phyloP scores from a whole-genome alignment of 768 basidiomycete genomes.

The Leccinellum rugosiceps region DNA sequence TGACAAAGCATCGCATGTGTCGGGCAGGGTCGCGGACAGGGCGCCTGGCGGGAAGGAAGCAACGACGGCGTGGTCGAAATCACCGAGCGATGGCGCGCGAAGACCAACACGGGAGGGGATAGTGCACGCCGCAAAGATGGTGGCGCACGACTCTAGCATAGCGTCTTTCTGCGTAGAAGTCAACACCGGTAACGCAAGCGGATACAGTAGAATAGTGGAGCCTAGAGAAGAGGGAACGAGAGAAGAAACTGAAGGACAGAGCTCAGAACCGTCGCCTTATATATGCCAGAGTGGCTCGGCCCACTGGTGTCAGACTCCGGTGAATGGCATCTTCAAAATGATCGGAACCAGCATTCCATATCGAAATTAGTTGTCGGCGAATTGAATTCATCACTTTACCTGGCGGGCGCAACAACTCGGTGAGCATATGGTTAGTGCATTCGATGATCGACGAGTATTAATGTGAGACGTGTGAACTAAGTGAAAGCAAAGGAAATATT shows the following conservation, averaged over 20 bases:
- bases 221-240: background rate
- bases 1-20: background rate
- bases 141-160: background rate
- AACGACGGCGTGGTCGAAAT: background rate
- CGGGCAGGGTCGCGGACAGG: too few species aligned
- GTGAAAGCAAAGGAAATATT: slow-evolving; percentile 3
- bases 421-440: slow-evolving; percentile 2
- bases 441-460: background rate
- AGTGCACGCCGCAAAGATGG: background rate
- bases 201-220: background rate
- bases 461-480: slow-evolving; percentile 8
- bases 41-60: background rate
- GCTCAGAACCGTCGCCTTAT: background rate
- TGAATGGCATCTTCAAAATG: background rate
- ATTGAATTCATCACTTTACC: background rate
- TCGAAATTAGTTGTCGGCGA: background rate
- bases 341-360: background rate
- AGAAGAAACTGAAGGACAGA: background rate
- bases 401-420: background rate
- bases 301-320: background rate
- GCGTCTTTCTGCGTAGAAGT: background rate
- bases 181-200: background rate
- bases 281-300: background rate
- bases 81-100: background rate
- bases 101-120: background rate